Evolutionary conservation across 768 basidiomycete species (phyloP).

Genomic region (Termitomyces sp.): DNA sequence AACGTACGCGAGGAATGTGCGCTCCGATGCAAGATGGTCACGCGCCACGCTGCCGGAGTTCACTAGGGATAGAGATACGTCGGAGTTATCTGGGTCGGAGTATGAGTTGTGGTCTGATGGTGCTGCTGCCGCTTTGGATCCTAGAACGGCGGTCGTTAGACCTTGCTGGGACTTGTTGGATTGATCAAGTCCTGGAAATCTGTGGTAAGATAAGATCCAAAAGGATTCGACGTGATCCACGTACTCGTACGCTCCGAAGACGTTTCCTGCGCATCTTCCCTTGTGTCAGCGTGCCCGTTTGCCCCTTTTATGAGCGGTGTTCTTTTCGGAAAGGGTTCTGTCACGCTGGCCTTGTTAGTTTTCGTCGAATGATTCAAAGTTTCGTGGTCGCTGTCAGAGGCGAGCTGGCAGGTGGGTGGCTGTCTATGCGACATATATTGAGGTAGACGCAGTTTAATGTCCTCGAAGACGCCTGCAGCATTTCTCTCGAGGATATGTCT

Average conservation of each 20-base stretch:
- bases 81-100: neutral
- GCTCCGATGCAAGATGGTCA: conserved; percentile 47
- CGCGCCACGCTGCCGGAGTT: conserved; percentile 46
- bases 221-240: neutral
- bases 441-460: neutral
- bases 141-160: neutral
- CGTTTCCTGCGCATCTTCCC: neutral
- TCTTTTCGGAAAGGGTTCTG: neutral
- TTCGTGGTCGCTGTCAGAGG: neutral
- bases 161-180: neutral
- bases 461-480: neutral
- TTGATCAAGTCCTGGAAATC: neutral
- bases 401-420: neutral
- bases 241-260: neutral
- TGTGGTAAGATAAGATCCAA: neutral
- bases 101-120: neutral
- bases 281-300: neutral
- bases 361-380: neutral
- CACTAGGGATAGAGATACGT: conserved; percentile 24
- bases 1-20: conserved; percentile 48
- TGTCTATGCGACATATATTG: neutral
- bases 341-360: neutral
- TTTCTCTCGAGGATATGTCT: neutral
- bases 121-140: neutral
- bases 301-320: neutral